Percentiles rank a stretch among this genome's conserved stretches.
Evolutionary conservation across 768 basidiomycete species (phyloP).

Genomic region (Russula dissimulans): DNA sequence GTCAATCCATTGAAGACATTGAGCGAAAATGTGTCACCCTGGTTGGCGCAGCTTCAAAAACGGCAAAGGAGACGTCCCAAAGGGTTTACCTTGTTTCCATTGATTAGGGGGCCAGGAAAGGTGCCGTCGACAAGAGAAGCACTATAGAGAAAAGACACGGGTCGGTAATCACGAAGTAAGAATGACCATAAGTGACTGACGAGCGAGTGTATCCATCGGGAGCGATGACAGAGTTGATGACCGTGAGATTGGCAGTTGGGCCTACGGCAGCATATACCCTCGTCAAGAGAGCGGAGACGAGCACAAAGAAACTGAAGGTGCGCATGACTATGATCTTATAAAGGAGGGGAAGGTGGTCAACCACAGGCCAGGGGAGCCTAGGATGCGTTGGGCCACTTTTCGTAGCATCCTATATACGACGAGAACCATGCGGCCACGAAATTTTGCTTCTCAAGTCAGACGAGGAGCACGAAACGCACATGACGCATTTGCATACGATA

Average conservation of each 20-base stretch:
- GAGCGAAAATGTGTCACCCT: conserved; percentile 32
- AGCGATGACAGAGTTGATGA: conserved; percentile 17
- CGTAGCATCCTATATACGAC: neutral
- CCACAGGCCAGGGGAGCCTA: neutral
- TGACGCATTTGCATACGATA: neutral
- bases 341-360: neutral
- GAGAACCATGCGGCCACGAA: neutral
- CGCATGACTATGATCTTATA: neutral
- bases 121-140: conserved; percentile 35
- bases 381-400: too few species aligned
- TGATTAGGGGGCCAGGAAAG: conserved; percentile 41
- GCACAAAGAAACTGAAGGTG: neutral
- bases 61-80: neutral
- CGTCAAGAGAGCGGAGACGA: neutral
- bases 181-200: neutral
- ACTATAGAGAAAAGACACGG: conserved; percentile 19
- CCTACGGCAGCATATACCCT: conserved; percentile 16
- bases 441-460: neutral
- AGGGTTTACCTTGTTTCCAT: conserved; percentile 25
- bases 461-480: neutral
- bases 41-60: conserved; percentile 22
- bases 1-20: conserved; percentile 37
- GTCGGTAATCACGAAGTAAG: neutral
- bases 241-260: conserved; percentile 19
- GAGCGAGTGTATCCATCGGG: conserved; percentile 22